Conservation (phyloP, 306 rosid species). For the Senna siamea region DNA sequence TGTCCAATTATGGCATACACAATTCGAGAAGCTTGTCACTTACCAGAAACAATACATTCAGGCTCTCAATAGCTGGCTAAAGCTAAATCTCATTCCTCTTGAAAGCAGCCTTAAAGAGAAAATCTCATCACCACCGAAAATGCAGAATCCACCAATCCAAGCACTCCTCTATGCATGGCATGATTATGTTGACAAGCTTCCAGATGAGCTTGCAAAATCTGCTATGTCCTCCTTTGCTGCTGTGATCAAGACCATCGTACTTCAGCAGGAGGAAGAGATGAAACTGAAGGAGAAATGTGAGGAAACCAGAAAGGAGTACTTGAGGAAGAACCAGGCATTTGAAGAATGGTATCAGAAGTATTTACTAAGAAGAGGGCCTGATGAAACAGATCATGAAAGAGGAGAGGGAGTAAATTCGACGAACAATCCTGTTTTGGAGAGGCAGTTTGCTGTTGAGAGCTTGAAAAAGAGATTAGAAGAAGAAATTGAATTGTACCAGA, state of each 20-base stretch:
- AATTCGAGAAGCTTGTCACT: slow-evolving; percentile 73
- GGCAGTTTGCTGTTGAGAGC: slow-evolving; percentile 67
- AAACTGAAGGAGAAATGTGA: slow-evolving; percentile 75
- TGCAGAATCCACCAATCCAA: slow-evolving; percentile 73
- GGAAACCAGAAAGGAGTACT: slow-evolving; percentile 66
- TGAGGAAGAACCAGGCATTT: slow-evolving; percentile 65
- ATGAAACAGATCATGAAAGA: slow-evolving; percentile 58
- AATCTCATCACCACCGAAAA: slow-evolving; percentile 71
- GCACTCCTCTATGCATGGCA: slow-evolving; percentile 70
- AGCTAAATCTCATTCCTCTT: slow-evolving; percentile 78
- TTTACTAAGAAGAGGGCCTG: slow-evolving; percentile 49
- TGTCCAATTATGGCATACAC: slow-evolving; percentile 64
- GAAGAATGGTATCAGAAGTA: slow-evolving; percentile 83
- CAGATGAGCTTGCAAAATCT: slow-evolving; percentile 79
- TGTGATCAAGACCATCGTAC: slow-evolving; percentile 64
- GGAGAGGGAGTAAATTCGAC: slow-evolving; percentile 63
- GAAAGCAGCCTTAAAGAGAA: slow-evolving; percentile 87
- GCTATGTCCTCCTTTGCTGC: slow-evolving; percentile 79
- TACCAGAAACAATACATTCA: slow-evolving; percentile 80
- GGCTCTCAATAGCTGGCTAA: slow-evolving; percentile 73
- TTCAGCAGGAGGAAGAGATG: slow-evolving; percentile 88
- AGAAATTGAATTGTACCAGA: slow-evolving; percentile 69
- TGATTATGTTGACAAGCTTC: slow-evolving; percentile 82
- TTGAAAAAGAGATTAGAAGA: slow-evolving; percentile 78
- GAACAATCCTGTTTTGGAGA: slow-evolving; percentile 65